A percentile compares a stretch with the other conserved stretches of the same genome.
phyloP scores from a whole-genome alignment of 371 early-diverging fungal genomes.

The Saksenaea oblongispora region DNA sequence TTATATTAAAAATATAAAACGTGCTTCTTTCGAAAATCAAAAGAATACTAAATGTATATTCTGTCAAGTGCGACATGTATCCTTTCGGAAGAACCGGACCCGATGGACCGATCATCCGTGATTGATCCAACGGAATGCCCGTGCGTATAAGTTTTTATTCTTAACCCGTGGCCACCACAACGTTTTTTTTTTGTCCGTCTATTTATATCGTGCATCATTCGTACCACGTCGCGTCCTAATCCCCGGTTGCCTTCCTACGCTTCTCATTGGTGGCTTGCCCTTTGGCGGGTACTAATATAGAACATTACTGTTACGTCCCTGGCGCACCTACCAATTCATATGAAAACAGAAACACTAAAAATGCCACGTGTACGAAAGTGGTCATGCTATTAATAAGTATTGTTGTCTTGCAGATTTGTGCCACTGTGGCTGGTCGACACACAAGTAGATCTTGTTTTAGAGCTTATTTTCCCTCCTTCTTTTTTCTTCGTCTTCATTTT shows the following conservation, averaged over 20 bases:
- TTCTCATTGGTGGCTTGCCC: neutral
- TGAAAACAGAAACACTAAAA: neutral
- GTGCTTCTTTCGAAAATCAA: neutral
- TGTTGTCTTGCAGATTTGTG: neutral
- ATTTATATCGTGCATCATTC: constrained; percentile 1
- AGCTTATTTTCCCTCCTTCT: neutral
- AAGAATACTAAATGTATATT: neutral
- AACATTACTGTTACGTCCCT: neutral
- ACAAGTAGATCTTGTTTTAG: neutral
- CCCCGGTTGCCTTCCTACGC: neutral
- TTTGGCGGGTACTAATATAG: neutral
- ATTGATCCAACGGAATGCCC: neutral
- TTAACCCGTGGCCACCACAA: neutral
- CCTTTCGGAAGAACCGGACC: neutral
- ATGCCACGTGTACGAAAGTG: neutral
- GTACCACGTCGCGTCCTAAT: neutral
- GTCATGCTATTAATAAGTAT: constrained; percentile 1
- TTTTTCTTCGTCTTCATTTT: neutral
- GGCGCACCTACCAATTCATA: constrained; percentile 1
- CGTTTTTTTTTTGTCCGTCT: neutral
- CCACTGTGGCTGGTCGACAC: neutral
- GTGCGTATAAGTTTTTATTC: neutral
- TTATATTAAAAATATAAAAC: too few relatives aligned
- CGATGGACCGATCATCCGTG: neutral
- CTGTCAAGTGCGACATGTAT: neutral